phyloP scores from a whole-genome alignment of 257 asterid genomes.

The Capsicum rhomboideum region DNA sequence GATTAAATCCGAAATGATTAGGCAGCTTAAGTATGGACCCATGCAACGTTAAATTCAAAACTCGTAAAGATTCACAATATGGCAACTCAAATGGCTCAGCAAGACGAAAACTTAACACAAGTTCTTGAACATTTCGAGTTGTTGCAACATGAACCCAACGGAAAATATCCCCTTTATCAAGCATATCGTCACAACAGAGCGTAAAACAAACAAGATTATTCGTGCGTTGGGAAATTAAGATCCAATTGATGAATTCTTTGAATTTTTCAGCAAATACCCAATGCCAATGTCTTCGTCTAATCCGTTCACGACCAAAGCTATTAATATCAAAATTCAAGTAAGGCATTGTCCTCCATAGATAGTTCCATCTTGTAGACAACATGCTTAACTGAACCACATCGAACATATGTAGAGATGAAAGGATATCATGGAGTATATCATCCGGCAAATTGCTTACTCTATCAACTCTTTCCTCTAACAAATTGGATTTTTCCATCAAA shows the following conservation, averaged over 20 bases:
- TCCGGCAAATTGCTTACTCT: too few species aligned
- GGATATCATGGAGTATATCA: too few species aligned
- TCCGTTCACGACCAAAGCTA: not conserved
- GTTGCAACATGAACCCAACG: conserved; percentile 1
- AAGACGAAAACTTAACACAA: not conserved
- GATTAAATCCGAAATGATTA: not conserved
- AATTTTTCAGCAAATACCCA: not conserved
- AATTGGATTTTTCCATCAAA: too few species aligned
- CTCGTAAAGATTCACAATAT: conserved; percentile 4
- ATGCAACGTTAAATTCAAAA: not conserved
- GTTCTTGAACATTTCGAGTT: conserved; percentile 4
- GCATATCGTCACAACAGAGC: not conserved
- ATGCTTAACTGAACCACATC: too few species aligned
- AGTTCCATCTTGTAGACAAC: too few species aligned
- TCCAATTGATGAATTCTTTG: conserved; percentile 10
- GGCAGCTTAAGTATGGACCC: not conserved
- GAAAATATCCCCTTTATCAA: not conserved
- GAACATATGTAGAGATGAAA: too few species aligned
- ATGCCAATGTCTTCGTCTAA: not conserved
- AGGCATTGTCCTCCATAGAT: not conserved
- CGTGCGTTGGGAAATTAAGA: not conserved
- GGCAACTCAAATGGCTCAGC: conserved; percentile 3
- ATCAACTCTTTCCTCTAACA: too few species aligned
- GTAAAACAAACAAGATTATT: not conserved
- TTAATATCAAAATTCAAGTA: not conserved